Conservation (phyloP, 2,329 filamentous ascomycete genomes). For the Trichophyton simii region DNA sequence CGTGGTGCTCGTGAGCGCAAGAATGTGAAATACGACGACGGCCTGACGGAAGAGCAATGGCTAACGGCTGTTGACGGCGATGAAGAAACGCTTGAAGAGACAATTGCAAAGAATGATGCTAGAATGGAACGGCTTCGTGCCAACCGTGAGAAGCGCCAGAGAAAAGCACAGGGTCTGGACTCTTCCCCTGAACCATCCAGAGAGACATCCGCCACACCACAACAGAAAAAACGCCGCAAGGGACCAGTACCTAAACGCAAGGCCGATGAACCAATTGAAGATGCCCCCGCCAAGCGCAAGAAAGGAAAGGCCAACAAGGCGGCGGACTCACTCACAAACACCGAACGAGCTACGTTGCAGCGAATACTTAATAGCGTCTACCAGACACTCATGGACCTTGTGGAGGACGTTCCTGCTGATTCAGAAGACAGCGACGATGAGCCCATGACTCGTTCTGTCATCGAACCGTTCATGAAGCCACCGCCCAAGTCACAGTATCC, state of each 20-base stretch:
- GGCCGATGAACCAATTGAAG: constrained; percentile 62
- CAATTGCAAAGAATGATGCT: constrained; percentile 78
- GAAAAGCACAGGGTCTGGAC: constrained; percentile 38
- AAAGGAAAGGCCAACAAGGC: constrained; percentile 57
- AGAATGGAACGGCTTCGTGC: constrained; percentile 65
- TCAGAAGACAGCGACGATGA: constrained; percentile 42
- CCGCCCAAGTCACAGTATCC: constrained; percentile 81
- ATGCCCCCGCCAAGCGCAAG: constrained; percentile 66
- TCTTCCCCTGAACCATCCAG: constrained; percentile 68
- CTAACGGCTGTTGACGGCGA: constrained; percentile 95
- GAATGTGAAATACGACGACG: constrained; percentile 89
- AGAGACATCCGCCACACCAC: constrained; percentile 70
- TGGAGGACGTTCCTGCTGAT: constrained; percentile 53
- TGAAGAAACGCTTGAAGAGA: constrained; percentile 85
- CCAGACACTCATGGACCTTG: constrained; percentile 68
- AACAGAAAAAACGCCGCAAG: constrained; percentile 56
- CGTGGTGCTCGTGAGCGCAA: constrained; percentile 92
- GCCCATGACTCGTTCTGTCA: constrained; percentile 60
- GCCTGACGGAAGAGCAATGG: constrained; percentile 97
- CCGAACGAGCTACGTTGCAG: constrained; percentile 67
- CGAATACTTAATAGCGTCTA: constrained; percentile 64
- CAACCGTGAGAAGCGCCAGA: constrained; percentile 56
- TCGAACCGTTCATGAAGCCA: constrained; percentile 85
- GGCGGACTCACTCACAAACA: constrained; percentile 48
- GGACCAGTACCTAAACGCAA: constrained; percentile 75